These are phyloP conservation scores for Picea mariana DNA, from an alignment of 83 land plant species.

Conservation along the genomic window DNA sequence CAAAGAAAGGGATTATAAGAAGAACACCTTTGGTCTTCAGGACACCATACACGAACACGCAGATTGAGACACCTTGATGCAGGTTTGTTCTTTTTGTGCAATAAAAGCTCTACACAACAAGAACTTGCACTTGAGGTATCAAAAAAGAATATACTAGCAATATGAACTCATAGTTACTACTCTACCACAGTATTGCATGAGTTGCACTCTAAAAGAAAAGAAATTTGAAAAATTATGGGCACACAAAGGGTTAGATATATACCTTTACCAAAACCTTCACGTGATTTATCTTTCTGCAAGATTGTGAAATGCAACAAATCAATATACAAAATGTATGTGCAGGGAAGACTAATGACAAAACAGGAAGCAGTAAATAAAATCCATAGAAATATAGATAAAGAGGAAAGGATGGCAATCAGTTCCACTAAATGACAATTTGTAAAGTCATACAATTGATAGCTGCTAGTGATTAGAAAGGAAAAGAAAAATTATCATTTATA, in stretches of 20 bases:
- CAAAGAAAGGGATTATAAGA: background rate
- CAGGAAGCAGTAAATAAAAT: background rate
- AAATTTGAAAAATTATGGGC: background rate
- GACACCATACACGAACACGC: constrained; percentile 16
- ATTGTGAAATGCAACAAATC: background rate
- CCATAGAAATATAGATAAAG: background rate
- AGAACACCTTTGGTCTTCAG: constrained; percentile 2
- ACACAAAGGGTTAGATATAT: background rate
- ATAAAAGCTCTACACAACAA: background rate
- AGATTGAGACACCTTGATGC: background rate
- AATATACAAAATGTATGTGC: background rate
- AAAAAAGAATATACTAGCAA: background rate
- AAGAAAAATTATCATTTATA: too few relatives aligned
- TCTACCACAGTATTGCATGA: background rate
- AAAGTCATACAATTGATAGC: too few relatives aligned
- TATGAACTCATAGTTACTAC: background rate
- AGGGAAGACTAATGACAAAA: background rate
- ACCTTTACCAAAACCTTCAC: background rate
- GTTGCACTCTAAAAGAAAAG: too few relatives aligned
- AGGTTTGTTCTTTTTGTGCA: background rate
- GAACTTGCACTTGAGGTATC: background rate
- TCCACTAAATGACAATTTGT: too few relatives aligned
- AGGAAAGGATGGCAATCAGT: background rate
- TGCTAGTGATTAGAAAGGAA: too few relatives aligned
- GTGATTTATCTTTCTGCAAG: background rate